Evolutionary conservation across 2,329 filamentous ascomycete species (phyloP).

Genomic region (Fusarium sulawesiense): DNA sequence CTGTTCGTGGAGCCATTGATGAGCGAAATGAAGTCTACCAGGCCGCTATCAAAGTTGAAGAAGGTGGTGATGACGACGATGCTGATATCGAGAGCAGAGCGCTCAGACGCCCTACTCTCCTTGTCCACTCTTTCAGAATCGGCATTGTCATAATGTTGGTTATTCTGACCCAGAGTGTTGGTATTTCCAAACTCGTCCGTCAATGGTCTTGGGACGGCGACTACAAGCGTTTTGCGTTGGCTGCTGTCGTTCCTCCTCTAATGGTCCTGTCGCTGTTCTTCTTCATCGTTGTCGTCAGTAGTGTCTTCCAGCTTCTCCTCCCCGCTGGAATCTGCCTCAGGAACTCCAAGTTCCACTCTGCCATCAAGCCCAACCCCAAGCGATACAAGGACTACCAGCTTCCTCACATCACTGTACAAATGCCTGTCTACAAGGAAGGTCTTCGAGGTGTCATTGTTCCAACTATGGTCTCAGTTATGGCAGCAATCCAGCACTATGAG

Average conservation of each 20-base stretch:
- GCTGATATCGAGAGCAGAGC: conserved; percentile 39
- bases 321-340: conserved; percentile 43
- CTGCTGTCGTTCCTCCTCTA: conserved; percentile 35
- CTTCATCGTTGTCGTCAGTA: conserved; percentile 45
- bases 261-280: conserved; percentile 42
- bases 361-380: conserved; percentile 45
- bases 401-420: conserved; percentile 59
- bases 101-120: conserved; percentile 37
- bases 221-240: conserved; percentile 32
- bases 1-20: conserved; percentile 43
- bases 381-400: conserved; percentile 50
- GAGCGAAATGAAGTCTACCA: conserved; percentile 44
- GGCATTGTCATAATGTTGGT: conserved; percentile 45
- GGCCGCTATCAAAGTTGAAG: conserved; percentile 43
- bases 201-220: conserved; percentile 43
- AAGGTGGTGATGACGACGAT: conserved; percentile 38
- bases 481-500: conserved; percentile 69
- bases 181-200: conserved; percentile 38
- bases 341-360: conserved; percentile 45
- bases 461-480: conserved; percentile 66
- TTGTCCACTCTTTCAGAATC: conserved; percentile 42
- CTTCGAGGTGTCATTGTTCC: conserved; percentile 60
- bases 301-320: conserved; percentile 41
- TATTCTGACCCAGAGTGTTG: conserved; percentile 42
- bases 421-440: conserved; percentile 58